These are phyloP conservation scores for Cucurbita maxima DNA, from an alignment of 306 rosid genomes.

Conservation along the genomic window DNA sequence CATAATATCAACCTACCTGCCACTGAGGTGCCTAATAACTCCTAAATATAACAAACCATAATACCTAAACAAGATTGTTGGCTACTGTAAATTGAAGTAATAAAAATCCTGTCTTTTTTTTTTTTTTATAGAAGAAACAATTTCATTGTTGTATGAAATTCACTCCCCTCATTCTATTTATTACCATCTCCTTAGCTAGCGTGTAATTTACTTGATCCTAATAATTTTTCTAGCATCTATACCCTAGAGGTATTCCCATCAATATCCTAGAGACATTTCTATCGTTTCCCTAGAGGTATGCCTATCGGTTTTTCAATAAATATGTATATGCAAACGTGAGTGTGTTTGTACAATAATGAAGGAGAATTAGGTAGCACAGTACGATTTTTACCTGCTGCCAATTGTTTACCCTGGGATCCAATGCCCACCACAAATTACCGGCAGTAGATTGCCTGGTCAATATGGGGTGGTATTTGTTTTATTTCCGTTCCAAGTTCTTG, in stretches of 20 bases:
- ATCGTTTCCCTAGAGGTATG: too few relatives aligned
- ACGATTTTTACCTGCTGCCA: conserved; percentile 21
- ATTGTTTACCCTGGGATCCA: conserved; percentile 13
- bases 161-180: not conserved
- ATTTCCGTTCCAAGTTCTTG: conserved; percentile 98
- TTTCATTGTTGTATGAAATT: not conserved
- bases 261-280: too few relatives aligned
- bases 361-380: not conserved
- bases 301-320: not conserved
- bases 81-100: too few relatives aligned
- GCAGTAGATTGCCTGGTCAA: conserved; percentile 96
- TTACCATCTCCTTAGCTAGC: not conserved
- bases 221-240: not conserved
- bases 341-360: not conserved
- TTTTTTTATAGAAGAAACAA: too few relatives aligned
- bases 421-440: conserved; percentile 37
- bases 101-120: too few relatives aligned
- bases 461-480: conserved; percentile 89
- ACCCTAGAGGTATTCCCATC: not conserved
- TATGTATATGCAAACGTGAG: not conserved
- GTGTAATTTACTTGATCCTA: not conserved
- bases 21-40: too few relatives aligned
- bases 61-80: too few relatives aligned
- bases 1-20: too few relatives aligned
- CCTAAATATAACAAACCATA: too few relatives aligned